Base-by-base conservation (phyloP, 371 early-diverging fungal genomes). In the Dinochytrium kinnereticum region DNA sequence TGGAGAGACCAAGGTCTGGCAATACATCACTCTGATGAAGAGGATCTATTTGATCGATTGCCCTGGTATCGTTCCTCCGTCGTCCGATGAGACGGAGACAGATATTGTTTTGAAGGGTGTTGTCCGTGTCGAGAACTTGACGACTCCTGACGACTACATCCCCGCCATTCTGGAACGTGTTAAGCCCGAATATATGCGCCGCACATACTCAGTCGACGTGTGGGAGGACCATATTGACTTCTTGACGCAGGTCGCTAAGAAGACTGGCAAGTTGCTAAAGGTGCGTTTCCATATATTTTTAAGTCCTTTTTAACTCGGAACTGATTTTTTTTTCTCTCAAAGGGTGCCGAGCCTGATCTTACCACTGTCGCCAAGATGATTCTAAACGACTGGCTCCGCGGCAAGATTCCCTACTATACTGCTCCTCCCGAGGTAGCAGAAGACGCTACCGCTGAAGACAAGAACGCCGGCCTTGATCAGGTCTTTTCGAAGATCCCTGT, bases 1-100 rank as follows among this genome's bases (percentile, higher is more conserved):
- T 37, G 99, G 99, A 64, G 98, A 99, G 82, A 99, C 99, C 69
- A 99, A 98, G 87, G 78, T 82, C 71, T 99, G 99, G 99, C 99
- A 99, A 83, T 99, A 99, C 83, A 97, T 99, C 66, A 96, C 99
- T 17, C 89, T 99, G 74, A 99, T 96, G 93, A 96, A 96, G 81
- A 93, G 96, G 74, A 98, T 99, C 75, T 99, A 98, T 79, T 87
- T 99, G 38, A 99, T 99, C 78, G 99, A 99, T 84, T 99, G 98
- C 81, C 99, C 99, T 21, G 99, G 99, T 77, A 93, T 99, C 53
- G 99, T 99, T 37, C 96, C 95, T 67, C 93, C 95, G 34, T 86
- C 92, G 65, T 77, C 91, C 15, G 91, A 91, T 17, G 97, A 96
- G 80, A 88, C 91, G 0, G 97, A 97, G 77, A 91, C 94, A 2